Conservation (phyloP, 1,284 basidiomycete genomes). For the Papiliotrema terrestris region DNA sequence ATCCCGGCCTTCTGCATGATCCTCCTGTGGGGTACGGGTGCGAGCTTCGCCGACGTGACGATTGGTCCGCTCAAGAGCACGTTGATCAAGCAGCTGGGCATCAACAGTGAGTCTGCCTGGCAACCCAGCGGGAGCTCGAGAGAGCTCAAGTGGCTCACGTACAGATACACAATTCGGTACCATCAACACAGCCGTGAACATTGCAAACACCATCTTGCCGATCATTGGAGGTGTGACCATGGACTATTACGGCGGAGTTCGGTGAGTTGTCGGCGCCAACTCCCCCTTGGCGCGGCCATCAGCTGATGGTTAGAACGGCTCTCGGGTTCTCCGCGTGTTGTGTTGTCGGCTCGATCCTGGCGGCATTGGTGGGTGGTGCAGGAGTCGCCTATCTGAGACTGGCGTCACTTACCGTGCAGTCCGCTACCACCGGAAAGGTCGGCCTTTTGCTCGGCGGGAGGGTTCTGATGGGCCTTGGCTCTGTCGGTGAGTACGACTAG, state of each 20-base stretch:
- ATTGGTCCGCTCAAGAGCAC: constrained; percentile 46
- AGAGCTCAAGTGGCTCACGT: neutral
- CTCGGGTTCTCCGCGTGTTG: constrained; percentile 38
- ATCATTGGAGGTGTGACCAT: constrained; percentile 50
- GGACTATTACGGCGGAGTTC: constrained; percentile 47
- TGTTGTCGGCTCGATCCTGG: constrained; percentile 40
- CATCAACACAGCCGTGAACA: constrained; percentile 43
- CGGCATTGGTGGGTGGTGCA: constrained; percentile 29
- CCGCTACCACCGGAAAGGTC: constrained; percentile 25
- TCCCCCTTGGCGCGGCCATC: no score
- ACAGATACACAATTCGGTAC: constrained; percentile 46
- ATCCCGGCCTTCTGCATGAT: constrained; percentile 26
- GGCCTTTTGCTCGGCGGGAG: constrained; percentile 29
- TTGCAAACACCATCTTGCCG: constrained; percentile 50
- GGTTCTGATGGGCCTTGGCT: constrained; percentile 38
- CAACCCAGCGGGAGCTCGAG: no score
- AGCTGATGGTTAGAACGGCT: constrained; percentile 16
- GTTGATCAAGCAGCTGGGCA: constrained; percentile 34
- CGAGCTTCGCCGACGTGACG: constrained; percentile 27
- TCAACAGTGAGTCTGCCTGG: constrained; percentile 26
- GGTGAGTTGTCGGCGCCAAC: constrained; percentile 13
- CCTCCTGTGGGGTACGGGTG: constrained; percentile 38
- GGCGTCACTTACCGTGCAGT: constrained; percentile 15
- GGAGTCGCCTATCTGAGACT: no score
- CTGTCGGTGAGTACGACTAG: constrained; percentile 10